A percentile compares a stretch with the other conserved stretches of the same genome.
Conservation (phyloP, 2,329 filamentous ascomycete species). For the Talaromyces sp. region DNA sequence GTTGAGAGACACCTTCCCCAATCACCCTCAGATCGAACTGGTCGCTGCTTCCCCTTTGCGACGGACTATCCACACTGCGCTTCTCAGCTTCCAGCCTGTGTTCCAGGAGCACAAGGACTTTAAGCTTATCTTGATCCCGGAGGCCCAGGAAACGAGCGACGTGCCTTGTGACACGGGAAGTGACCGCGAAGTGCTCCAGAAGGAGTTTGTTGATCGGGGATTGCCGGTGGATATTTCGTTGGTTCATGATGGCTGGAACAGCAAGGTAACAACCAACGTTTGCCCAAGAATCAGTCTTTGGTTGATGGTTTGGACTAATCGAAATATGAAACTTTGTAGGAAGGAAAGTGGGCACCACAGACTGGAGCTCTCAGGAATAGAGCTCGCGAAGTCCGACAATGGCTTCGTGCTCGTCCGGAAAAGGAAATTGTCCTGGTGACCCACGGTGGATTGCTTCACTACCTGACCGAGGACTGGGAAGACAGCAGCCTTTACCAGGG, state of each 20-base stretch:
- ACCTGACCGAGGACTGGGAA: conserved; percentile 76
- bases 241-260: conserved; percentile 66
- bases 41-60: conserved; percentile 75
- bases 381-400: conserved; percentile 57
- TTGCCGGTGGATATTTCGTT: conserved; percentile 58
- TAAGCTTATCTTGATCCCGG: conserved; percentile 63
- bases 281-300: background rate
- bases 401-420: conserved; percentile 50
- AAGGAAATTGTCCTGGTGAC: conserved; percentile 73
- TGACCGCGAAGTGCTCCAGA: conserved; percentile 48
- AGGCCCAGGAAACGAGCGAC: conserved; percentile 72
- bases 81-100: conserved; percentile 61
- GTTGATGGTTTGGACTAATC: background rate
- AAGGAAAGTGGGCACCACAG: conserved; percentile 43
- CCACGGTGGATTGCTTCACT: conserved; percentile 81
- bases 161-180: conserved; percentile 74
- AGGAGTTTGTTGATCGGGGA: conserved; percentile 56
- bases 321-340: conserved; percentile 17
- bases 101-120: conserved; percentile 43
- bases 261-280: conserved; percentile 48
- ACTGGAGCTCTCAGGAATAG: conserved; percentile 54
- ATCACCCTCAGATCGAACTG: conserved; percentile 61
- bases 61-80: conserved; percentile 74
- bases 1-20: conserved; percentile 60
- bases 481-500: conserved; percentile 46